Conservation (phyloP, 1,284 basidiomycete genomes). For the Moniliophthora roreri region DNA sequence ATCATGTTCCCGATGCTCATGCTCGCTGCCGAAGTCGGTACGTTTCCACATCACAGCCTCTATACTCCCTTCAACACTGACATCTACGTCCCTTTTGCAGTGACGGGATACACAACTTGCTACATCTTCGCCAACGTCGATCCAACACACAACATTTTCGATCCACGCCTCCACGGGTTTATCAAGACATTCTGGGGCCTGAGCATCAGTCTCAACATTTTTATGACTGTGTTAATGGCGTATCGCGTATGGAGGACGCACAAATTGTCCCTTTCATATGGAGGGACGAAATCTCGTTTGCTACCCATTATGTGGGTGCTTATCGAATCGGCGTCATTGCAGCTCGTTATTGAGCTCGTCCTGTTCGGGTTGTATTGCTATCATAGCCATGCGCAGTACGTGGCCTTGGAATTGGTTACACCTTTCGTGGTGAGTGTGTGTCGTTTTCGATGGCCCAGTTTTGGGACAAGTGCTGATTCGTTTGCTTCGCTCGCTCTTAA, state of each 20-base stretch:
- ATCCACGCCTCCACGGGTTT: conserved; percentile 9
- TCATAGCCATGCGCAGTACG: conserved; percentile 16
- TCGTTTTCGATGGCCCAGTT: no score
- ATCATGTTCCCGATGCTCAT: conserved; percentile 17
- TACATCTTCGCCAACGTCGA: conserved; percentile 10
- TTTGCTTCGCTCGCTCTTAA: background rate
- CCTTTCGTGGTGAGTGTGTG: conserved; percentile 15
- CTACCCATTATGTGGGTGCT: conserved; percentile 14
- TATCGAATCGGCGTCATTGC: conserved; percentile 18
- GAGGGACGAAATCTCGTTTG: conserved; percentile 1
- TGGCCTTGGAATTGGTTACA: conserved; percentile 14
- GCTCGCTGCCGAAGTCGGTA: conserved; percentile 16
- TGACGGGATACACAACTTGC: conserved; percentile 13
- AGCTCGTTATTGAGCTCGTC: conserved; percentile 14
- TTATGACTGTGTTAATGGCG: conserved; percentile 16
- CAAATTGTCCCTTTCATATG: conserved; percentile 6
- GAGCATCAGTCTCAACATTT: conserved; percentile 17
- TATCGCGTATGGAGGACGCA: conserved; percentile 14
- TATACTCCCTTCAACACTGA: no score
- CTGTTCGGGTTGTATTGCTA: conserved; percentile 15
- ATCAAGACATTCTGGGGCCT: conserved; percentile 13
- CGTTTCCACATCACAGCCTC: background rate
- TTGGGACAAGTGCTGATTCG: background rate
- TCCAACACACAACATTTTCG: conserved; percentile 9
- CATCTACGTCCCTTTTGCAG: background rate